Percentiles rank a stretch among this genome's conserved stretches.
Conservation (phyloP, 2,329 filamentous ascomycete species). For the Fusarium sp. region DNA sequence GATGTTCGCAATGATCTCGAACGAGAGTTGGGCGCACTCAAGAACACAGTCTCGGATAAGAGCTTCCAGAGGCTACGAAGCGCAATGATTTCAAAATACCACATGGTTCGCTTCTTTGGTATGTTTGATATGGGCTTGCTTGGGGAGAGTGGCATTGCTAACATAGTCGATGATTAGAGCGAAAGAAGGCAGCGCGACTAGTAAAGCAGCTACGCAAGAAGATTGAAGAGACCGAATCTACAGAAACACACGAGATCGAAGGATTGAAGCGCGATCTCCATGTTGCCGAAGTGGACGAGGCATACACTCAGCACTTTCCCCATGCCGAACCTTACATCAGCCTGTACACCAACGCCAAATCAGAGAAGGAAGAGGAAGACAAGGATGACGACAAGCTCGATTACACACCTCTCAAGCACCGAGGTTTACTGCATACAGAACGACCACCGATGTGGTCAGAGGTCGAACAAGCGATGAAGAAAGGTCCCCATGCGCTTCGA, state of each 20-base stretch:
- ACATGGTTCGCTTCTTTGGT: slow-evolving; percentile 90
- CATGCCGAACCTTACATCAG: slow-evolving; percentile 78
- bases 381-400: slow-evolving; percentile 45
- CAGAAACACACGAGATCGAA: slow-evolving; percentile 66
- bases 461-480: slow-evolving; percentile 73
- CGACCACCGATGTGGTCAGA: slow-evolving; percentile 74
- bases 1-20: slow-evolving; percentile 77
- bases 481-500: slow-evolving; percentile 65
- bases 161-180: slow-evolving; percentile 63
- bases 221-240: slow-evolving; percentile 63
- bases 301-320: slow-evolving; percentile 80
- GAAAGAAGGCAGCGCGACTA: slow-evolving; percentile 77
- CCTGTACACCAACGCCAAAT: slow-evolving; percentile 62
- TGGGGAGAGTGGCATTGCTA: slow-evolving; percentile 9
- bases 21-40: slow-evolving; percentile 76
- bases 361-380: slow-evolving; percentile 55
- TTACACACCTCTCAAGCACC: slow-evolving; percentile 55
- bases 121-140: slow-evolving; percentile 43
- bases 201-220: slow-evolving; percentile 74
- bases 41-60: slow-evolving; percentile 71
- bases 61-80: slow-evolving; percentile 71
- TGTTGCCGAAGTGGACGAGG: slow-evolving; percentile 77
- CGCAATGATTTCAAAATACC: slow-evolving; percentile 82
- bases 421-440: slow-evolving; percentile 59
- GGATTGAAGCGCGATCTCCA: slow-evolving; percentile 71